Base-by-base conservation (phyloP, 2,329 filamentous ascomycete species). In the Xylariaceae sp. region DNA sequence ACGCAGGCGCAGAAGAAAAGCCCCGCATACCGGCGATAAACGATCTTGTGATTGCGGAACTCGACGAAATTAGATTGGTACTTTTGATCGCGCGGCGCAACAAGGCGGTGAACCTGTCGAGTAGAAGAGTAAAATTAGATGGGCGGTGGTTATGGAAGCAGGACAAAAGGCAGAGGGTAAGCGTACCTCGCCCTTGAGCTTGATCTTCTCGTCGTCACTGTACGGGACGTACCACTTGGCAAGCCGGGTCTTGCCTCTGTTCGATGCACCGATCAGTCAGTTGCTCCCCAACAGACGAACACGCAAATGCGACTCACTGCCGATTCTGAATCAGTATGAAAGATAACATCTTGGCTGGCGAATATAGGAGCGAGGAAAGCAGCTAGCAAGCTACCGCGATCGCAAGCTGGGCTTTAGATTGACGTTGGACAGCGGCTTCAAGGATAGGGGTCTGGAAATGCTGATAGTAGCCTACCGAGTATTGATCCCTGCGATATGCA, bases 61-160 rank as follows among this genome's bases (percentile, higher is more conserved):
- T 98, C 93, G 76, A 98, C 93, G 61, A 98, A 98, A 73, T 98
- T 98, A 70, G 89, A 95, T 66, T 98, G 93, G 74, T 98, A 95
- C 65, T 98, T 98, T 64, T 98, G 93, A 69, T 98, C 93, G 62
- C 93, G 87, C 6, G 93, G 93, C 0, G 93, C 93, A 47, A 98
- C 91, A 54, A 98, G 89, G 49, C 93, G 90, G 76, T 98, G 93
- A 57, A 97, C 87, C 85, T 89, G 56, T 37, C 15, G 37, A 12
- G 38, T 24, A 24, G 38, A 38, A 13, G 34, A 28, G 28, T 36
- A 41, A 41, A 34, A 44, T 19, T 17, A n/a, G n/a, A n/a, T 11
- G 33, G 22, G 9, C 30, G 15, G 15, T 7, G 30, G 6, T 26
- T 26, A 6, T 26, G 22, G 22, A 26, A n/a, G n/a, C n/a, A n/a